A percentile compares a stretch with the other conserved stretches of the same genome.
Evolutionary conservation across 2,329 filamentous ascomycete genomes (phyloP).

Genomic region (Ceratocystis ficicola): DNA sequence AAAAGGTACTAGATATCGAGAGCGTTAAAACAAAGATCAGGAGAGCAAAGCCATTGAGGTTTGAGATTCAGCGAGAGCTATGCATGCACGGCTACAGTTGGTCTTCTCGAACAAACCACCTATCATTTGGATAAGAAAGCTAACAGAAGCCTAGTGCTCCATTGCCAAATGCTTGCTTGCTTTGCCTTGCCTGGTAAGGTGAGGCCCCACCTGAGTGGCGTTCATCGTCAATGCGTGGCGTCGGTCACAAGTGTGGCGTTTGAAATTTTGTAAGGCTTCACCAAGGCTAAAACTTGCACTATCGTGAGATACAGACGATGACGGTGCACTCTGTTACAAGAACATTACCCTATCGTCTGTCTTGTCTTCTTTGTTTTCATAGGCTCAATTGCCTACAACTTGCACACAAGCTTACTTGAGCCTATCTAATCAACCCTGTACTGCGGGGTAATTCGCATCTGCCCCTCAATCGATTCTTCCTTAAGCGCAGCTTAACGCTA

Average conservation of each 20-base stretch:
- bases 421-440: background rate
- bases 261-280: background rate
- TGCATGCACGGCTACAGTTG: background rate
- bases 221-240: background rate
- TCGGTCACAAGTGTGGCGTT: background rate
- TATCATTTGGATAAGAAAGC: conserved; percentile 15
- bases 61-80: conserved; percentile 7
- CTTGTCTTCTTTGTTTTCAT: background rate
- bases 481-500: background rate
- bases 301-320: too few species aligned
- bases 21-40: background rate
- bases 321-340: too few species aligned
- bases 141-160: background rate
- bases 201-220: conserved; percentile 6
- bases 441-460: conserved; percentile 19
- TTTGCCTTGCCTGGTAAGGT: background rate
- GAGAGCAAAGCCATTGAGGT: background rate
- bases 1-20: background rate
- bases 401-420: background rate
- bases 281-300: background rate
- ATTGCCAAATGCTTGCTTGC: background rate
- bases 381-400: background rate
- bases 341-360: too few species aligned
- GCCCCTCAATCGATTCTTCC: conserved; percentile 17
- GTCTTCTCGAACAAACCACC: conserved; percentile 16